Percentiles rank a stretch among this genome's conserved stretches.
Evolutionary conservation across 805 yeast genomes (phyloP).

Genomic region (Metschnikowia lunata): DNA sequence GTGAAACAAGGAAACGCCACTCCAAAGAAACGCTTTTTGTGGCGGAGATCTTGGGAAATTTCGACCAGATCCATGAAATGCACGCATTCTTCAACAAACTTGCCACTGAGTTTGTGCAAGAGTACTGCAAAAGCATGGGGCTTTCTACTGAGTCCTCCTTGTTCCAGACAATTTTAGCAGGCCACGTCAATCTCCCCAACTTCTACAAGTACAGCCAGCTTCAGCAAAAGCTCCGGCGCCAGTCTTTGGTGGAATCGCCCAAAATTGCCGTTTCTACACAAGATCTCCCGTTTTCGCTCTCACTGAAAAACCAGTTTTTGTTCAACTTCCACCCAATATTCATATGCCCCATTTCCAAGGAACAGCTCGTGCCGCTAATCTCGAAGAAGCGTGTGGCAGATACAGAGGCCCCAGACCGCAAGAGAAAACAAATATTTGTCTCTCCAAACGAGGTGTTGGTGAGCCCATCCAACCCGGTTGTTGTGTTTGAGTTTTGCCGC

Average conservation of each 20-base stretch:
- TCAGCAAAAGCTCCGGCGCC: slow-evolving; percentile 26
- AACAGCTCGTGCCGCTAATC: slow-evolving; percentile 36
- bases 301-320: slow-evolving; percentile 35
- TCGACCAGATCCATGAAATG: slow-evolving; percentile 25
- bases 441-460: slow-evolving; percentile 12
- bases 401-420: slow-evolving; percentile 11
- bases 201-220: slow-evolving; percentile 39
- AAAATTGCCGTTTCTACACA: slow-evolving; percentile 17
- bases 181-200: slow-evolving; percentile 38
- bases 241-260: background rate
- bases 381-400: slow-evolving; percentile 6
- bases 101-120: slow-evolving; percentile 38
- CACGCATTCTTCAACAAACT: slow-evolving; percentile 31
- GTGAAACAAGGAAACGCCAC: slow-evolving; percentile 13
- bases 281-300: slow-evolving; percentile 41
- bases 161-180: slow-evolving; percentile 38
- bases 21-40: slow-evolving; percentile 26
- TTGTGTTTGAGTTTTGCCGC: slow-evolving; percentile 37
- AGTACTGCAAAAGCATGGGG: slow-evolving; percentile 33
- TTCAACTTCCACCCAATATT: slow-evolving; percentile 42
- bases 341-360: slow-evolving; percentile 44
- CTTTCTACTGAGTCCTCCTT: slow-evolving; percentile 39
- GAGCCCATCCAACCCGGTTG: slow-evolving; percentile 32
- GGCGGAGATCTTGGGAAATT: slow-evolving; percentile 27
- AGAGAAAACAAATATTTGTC: slow-evolving; percentile 9